Evolutionary conservation across 2,329 filamentous ascomycete genomes (phyloP).

Genomic region (Hypoxylon sp.): DNA sequence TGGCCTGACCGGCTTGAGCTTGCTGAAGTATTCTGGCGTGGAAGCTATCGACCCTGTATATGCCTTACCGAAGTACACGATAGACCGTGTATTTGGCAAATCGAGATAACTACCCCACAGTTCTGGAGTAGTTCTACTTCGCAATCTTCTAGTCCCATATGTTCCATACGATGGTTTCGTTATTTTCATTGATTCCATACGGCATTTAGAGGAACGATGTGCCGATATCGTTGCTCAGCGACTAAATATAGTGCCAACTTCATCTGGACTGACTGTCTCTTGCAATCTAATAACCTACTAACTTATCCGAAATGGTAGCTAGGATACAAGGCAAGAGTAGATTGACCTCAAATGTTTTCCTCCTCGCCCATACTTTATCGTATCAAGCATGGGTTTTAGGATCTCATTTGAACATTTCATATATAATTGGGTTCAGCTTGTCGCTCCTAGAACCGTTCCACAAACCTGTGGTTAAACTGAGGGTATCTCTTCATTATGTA

Average conservation of each 20-base stretch:
- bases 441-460: not conserved
- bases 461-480: not conserved
- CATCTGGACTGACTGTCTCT: slow-evolving; percentile 61
- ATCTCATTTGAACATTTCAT: slow-evolving; percentile 23
- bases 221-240: not conserved
- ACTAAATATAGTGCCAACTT: not conserved
- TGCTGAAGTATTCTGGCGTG: slow-evolving; percentile 83
- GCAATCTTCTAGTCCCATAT: not conserved
- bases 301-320: slow-evolving; percentile 64
- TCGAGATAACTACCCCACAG: slow-evolving; percentile 48
- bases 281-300: slow-evolving; percentile 79
- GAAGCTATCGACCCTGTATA: slow-evolving; percentile 90
- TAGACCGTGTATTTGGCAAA: slow-evolving; percentile 69
- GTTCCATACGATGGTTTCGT: not conserved
- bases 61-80: slow-evolving; percentile 80
- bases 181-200: not conserved
- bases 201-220: not conserved
- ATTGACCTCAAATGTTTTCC: slow-evolving; percentile 52
- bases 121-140: not conserved
- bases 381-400: slow-evolving; percentile 2
- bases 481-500: slow-evolving; percentile 22
- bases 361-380: not conserved
- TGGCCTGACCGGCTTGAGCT: slow-evolving; percentile 87
- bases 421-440: not conserved
- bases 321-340: slow-evolving; percentile 82